A percentile compares a stretch with the other conserved stretches of the same genome.
Conservation (phyloP, 202 grass and related monocot species). For the Cymbopogon flexuosus region DNA sequence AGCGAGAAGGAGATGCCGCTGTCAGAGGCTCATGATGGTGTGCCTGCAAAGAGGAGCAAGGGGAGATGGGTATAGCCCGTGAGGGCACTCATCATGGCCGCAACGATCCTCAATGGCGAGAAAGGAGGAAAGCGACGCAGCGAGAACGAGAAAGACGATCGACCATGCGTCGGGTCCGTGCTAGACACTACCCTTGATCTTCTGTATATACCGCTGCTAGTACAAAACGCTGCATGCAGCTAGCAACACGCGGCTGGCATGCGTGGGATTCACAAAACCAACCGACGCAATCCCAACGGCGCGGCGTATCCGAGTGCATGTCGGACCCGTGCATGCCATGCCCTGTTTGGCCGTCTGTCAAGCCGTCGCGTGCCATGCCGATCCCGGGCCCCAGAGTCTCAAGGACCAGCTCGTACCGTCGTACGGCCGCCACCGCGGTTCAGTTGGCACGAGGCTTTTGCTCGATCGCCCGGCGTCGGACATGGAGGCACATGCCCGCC, state of each 20-base stretch:
- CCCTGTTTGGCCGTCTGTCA: too few relatives aligned
- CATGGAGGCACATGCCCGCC: background rate
- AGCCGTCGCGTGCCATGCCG: background rate
- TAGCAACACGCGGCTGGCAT: background rate
- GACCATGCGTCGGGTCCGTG: background rate
- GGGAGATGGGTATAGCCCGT: conserved; percentile 12
- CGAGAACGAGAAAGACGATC: background rate
- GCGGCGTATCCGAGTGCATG: background rate
- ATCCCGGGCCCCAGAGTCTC: background rate
- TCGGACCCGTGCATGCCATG: background rate
- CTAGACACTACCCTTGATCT: background rate
- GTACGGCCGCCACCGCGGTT: background rate
- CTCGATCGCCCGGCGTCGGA: background rate
- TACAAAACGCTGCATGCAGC: background rate
- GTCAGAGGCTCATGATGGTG: conserved; percentile 33
- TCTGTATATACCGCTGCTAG: background rate
- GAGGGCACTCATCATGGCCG: conserved; percentile 25
- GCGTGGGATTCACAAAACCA: background rate
- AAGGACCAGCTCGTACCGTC: background rate
- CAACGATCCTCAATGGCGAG: conserved; percentile 24
- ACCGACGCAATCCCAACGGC: background rate
- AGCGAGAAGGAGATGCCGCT: background rate
- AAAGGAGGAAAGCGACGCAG: background rate
- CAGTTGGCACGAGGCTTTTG: background rate
- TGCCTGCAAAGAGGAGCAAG: conserved; percentile 19